Percentiles rank a stretch among this genome's conserved stretches.
phyloP scores from a whole-genome alignment of 805 yeast species.

The Danielozyma ontarioensis region DNA sequence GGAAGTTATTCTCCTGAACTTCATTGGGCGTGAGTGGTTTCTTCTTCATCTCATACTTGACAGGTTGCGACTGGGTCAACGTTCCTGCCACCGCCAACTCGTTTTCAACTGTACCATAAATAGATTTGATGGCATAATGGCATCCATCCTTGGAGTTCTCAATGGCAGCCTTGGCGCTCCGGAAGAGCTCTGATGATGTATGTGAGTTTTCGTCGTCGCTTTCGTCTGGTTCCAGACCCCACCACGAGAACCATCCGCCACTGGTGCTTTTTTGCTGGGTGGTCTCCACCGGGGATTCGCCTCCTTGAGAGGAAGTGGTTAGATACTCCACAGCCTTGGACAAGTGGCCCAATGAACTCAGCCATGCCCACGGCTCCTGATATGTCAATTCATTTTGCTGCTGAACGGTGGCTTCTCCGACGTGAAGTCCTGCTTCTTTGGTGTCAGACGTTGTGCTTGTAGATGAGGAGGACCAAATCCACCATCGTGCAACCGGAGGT shows the following conservation, averaged over 20 bases:
- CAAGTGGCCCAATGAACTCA: too few relatives aligned
- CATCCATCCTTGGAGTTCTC: slow-evolving; percentile 28
- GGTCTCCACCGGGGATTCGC: not conserved
- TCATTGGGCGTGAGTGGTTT: slow-evolving; percentile 33
- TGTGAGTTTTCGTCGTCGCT: slow-evolving; percentile 12
- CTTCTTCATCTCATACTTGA: slow-evolving; percentile 22
- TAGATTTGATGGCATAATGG: slow-evolving; percentile 26
- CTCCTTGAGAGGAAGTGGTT: not conserved
- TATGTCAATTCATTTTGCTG: too few relatives aligned
- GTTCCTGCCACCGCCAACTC: slow-evolving; percentile 34
- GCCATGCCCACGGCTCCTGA: too few relatives aligned
- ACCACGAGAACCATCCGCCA: slow-evolving; percentile 23
- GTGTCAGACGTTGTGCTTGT: too few relatives aligned
- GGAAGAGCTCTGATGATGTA: slow-evolving; percentile 21
- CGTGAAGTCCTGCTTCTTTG: too few relatives aligned
- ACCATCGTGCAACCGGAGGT: too few relatives aligned
- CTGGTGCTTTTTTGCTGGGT: slow-evolving; percentile 1
- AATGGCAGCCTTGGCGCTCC: slow-evolving; percentile 26
- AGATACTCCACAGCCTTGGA: not conserved
- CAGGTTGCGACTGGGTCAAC: slow-evolving; percentile 27
- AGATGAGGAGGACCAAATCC: too few relatives aligned
- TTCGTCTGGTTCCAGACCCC: slow-evolving; percentile 7
- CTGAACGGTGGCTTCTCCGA: too few relatives aligned
- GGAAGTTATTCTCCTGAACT: slow-evolving; percentile 23
- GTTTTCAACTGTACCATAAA: not conserved